Conservation (phyloP, 2,329 filamentous ascomycete genomes). For the Monosporascus sp. region DNA sequence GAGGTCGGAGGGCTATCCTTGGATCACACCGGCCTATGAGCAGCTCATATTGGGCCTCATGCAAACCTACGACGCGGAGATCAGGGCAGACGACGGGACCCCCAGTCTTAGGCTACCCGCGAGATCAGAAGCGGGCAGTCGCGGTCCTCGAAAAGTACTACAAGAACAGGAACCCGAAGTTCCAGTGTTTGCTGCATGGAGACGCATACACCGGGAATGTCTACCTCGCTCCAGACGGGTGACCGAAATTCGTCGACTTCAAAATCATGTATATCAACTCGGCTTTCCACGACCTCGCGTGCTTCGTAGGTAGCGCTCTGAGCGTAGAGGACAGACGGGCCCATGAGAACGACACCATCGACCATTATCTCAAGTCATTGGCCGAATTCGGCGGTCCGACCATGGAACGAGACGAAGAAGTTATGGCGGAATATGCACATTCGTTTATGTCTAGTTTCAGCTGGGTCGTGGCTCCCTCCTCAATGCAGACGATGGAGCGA, state of each 20-base stretch:
- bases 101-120: conserved; percentile 20
- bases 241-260: conserved; percentile 31
- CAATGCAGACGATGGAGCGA: conserved; percentile 29
- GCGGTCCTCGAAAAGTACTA: conserved; percentile 28
- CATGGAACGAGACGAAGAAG: conserved; percentile 20
- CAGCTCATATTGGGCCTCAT: conserved; percentile 21
- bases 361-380: conserved; percentile 28
- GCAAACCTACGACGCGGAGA: conserved; percentile 19
- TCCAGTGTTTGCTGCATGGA: conserved; percentile 29
- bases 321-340: conserved; percentile 27
- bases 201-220: conserved; percentile 32
- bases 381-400: conserved; percentile 16
- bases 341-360: conserved; percentile 27
- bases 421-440: conserved; percentile 26
- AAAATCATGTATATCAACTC: conserved; percentile 30
- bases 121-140: conserved; percentile 22
- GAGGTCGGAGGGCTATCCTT: conserved; percentile 21
- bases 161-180: conserved; percentile 24
- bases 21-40: conserved; percentile 26
- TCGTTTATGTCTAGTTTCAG: conserved; percentile 28
- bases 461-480: conserved; percentile 29
- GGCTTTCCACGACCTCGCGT: conserved; percentile 32
- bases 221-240: conserved; percentile 21
- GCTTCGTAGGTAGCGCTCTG: conserved; percentile 28
- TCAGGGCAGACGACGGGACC: conserved; percentile 20